Conservation (phyloP, 768 basidiomycete genomes). For the Calocera cornea region DNA sequence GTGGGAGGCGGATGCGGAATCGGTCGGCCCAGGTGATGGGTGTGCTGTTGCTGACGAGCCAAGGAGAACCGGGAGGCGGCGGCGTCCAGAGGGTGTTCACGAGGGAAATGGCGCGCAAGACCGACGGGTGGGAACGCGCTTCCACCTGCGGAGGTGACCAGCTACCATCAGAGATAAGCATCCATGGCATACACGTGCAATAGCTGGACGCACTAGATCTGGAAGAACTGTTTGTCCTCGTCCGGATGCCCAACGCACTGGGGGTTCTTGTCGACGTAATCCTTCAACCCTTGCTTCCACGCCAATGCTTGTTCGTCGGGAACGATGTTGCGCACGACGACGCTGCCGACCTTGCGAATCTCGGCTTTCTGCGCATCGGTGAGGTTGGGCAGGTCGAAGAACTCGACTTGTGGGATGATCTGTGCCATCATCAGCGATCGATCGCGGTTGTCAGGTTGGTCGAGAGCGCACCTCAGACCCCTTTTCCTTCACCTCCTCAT, state of each 20-base stretch:
- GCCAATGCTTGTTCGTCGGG: constrained; percentile 38
- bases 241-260: constrained; percentile 37
- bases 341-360: constrained; percentile 44
- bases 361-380: constrained; percentile 32
- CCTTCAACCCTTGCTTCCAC: constrained; percentile 46
- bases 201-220: constrained; percentile 42
- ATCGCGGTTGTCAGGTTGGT: not conserved
- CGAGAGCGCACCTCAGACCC: constrained; percentile 35
- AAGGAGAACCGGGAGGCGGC: constrained; percentile 9
- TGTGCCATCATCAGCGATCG: constrained; percentile 15
- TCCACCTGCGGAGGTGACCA: constrained; percentile 47
- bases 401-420: constrained; percentile 54
- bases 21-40: constrained; percentile 67
- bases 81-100: constrained; percentile 49
- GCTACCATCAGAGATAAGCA: constrained; percentile 14
- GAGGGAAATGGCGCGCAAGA: constrained; percentile 41
- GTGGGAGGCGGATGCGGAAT: constrained; percentile 56
- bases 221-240: constrained; percentile 54
- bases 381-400: constrained; percentile 38
- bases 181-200: constrained; percentile 12
- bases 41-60: constrained; percentile 35
- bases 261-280: constrained; percentile 46
- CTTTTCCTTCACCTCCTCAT: constrained; percentile 32
- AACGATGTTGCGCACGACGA: constrained; percentile 51
- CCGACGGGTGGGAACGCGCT: constrained; percentile 52